Base-by-base conservation (phyloP, 352 stramenopile genomes). In the Phytophthora boehmeriae region DNA sequence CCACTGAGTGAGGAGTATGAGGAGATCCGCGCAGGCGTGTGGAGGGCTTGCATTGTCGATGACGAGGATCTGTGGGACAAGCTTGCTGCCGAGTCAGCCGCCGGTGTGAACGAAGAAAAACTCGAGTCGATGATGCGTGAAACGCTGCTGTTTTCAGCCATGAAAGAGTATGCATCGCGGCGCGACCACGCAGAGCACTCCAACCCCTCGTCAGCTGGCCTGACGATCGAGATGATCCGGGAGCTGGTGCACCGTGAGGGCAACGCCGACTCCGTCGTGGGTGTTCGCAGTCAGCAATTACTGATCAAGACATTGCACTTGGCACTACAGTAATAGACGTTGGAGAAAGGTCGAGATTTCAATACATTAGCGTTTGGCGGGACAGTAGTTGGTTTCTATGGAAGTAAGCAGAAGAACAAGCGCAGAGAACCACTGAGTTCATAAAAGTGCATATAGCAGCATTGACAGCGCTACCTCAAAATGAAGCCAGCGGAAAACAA, bases 221-320 rank as follows among this genome's bases (percentile, higher is more conserved):
- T 94, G 32, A 90, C 83, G 10, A 66, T 80, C 19, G 78, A 89
- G 23, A 44, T 92, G 49, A 78, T 94, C 44, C 78, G 86, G 57
- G 77, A 81, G 14, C 58, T 94, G 30, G 76, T 92, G 25, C 53
- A 86, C 17, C 63, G 68, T 35, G 81, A 93, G 51, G 75, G 63
- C 17, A 46, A 75, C 44, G 68, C 59, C 14, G 68, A 79, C 52
- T 80, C 76, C 0, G 54, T 88, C 4, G 70, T 92, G 38, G 86
- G 72, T 44, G 63, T 65, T 8, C 78, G 71, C 19, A 79, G 74
- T 22, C 76, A 84, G 19, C 83, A 89, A 57, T 46, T 94, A 4
- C 70, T 92, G 23, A 74, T 87, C 39, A 94, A 94, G 76, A 89
- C 86, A 43, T 71, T 94, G 44, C 75, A 81, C 43, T 63, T 92